Conservation (phyloP, 768 basidiomycete species). For the Gymnopilus junonius region DNA sequence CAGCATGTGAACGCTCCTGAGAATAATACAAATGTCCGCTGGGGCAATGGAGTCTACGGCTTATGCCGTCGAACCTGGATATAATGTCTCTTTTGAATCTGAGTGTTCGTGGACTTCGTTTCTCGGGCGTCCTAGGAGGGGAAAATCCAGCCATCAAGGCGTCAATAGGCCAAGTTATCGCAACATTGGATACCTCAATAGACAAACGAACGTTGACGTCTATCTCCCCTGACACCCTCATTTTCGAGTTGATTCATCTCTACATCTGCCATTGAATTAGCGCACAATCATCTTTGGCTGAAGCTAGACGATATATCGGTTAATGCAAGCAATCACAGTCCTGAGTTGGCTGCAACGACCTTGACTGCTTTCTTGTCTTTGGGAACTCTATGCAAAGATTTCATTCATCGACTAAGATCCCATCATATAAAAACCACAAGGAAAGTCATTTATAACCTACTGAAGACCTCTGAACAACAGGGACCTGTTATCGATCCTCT, state of each 20-base stretch:
- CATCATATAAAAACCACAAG: conserved; percentile 33
- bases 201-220: conserved; percentile 35
- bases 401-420: conserved; percentile 25
- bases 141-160: conserved; percentile 21
- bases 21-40: conserved; percentile 31
- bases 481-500: conserved; percentile 69
- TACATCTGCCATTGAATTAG: conserved; percentile 14
- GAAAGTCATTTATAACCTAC: conserved; percentile 49
- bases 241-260: conserved; percentile 29
- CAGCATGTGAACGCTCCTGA: conserved; percentile 50
- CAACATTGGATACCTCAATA: conserved; percentile 32
- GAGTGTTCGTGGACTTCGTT: conserved; percentile 21
- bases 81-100: conserved; percentile 33
- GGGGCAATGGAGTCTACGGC: conserved; percentile 20
- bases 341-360: conserved; percentile 43
- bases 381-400: conserved; percentile 26
- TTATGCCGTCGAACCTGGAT: conserved; percentile 34
- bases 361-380: conserved; percentile 32
- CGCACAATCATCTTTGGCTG: conserved; percentile 8
- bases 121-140: conserved; percentile 26
- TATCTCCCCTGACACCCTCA: conserved; percentile 25
- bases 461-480: conserved; percentile 50
- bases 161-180: conserved; percentile 25
- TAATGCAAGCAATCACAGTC: conserved; percentile 44
- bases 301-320: conserved; percentile 24